Conservation (phyloP, 768 basidiomycete genomes). For the Kwoniella bestiolae region DNA sequence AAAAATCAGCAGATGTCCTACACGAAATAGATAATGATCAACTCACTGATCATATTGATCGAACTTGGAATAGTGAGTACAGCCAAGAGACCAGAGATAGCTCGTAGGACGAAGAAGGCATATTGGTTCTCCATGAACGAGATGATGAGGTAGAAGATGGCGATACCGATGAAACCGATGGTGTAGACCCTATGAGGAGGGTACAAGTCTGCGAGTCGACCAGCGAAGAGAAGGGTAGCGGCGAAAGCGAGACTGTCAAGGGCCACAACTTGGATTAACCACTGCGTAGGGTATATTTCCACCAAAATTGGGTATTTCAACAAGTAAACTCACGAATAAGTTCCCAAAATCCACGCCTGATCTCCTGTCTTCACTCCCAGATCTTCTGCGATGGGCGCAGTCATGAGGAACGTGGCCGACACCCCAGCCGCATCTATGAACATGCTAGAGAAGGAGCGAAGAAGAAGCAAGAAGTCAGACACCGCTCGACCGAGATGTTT, state of each 20-base stretch:
- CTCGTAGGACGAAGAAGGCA: conserved; percentile 54
- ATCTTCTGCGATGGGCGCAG: conserved; percentile 47
- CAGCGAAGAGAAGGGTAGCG: conserved; percentile 40
- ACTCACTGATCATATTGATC: conserved; percentile 48
- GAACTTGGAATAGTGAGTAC: conserved; percentile 51
- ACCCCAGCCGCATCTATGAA: conserved; percentile 51
- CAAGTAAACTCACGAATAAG: conserved; percentile 35
- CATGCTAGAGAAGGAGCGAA: conserved; percentile 14
- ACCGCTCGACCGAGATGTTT: too few species aligned
- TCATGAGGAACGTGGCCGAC: conserved; percentile 50
- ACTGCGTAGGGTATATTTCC: neutral
- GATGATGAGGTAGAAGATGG: conserved; percentile 52
- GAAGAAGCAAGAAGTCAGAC: neutral
- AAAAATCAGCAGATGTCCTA: neutral
- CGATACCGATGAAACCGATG: conserved; percentile 51
- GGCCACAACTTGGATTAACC: neutral
- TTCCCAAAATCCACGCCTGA: conserved; percentile 50
- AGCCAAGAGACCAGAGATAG: conserved; percentile 48
- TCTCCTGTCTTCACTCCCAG: conserved; percentile 35
- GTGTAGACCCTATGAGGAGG: conserved; percentile 51
- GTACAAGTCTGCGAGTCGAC: conserved; percentile 50
- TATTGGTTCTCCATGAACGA: conserved; percentile 50
- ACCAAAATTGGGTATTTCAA: neutral
- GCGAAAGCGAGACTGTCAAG: conserved; percentile 20
- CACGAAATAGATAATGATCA: neutral